phyloP scores from a whole-genome alignment of 75 land plant genomes.

The Selaginella tamariscina region DNA sequence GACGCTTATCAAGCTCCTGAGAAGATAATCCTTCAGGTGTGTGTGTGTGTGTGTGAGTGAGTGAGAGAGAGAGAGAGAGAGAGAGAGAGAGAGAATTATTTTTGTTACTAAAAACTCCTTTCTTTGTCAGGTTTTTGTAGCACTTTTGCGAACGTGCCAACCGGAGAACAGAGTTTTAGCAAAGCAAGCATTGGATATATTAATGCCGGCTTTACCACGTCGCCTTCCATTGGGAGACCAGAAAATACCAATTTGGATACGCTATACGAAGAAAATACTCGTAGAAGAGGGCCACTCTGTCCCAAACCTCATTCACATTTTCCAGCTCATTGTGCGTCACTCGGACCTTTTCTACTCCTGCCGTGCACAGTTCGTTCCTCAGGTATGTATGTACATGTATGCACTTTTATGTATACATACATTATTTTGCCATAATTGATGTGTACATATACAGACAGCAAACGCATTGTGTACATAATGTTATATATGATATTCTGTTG shows the following conservation, averaged over 20 bases:
- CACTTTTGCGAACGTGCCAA: constrained; percentile 91
- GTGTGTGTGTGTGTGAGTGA: neutral
- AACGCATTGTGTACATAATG: too few relatives aligned
- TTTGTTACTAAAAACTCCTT: too few relatives aligned
- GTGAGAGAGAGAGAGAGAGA: too few relatives aligned
- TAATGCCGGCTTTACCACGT: constrained; percentile 94
- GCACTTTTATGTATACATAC: too few relatives aligned
- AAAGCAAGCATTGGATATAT: constrained; percentile 92
- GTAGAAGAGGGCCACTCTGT: constrained; percentile 98
- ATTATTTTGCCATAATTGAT: too few relatives aligned
- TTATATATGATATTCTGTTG: too few relatives aligned
- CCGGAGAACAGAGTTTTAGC: constrained; percentile 92
- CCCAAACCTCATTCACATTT: constrained; percentile 92
- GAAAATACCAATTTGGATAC: constrained; percentile 95
- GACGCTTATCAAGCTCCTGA: constrained; percentile 99
- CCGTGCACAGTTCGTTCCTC: constrained; percentile 98
- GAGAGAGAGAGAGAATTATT: too few relatives aligned
- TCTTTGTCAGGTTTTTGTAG: constrained; percentile 77
- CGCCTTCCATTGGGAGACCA: constrained; percentile 78
- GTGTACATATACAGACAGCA: too few relatives aligned
- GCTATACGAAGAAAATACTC: constrained; percentile 92
- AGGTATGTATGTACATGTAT: too few relatives aligned
- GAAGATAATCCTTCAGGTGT: constrained; percentile 96
- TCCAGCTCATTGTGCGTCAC: constrained; percentile 95
- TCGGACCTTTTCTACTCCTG: constrained; percentile 91